Conservation (phyloP, 2,329 filamentous ascomycete genomes). For the Aspergillus thermomutatus region DNA sequence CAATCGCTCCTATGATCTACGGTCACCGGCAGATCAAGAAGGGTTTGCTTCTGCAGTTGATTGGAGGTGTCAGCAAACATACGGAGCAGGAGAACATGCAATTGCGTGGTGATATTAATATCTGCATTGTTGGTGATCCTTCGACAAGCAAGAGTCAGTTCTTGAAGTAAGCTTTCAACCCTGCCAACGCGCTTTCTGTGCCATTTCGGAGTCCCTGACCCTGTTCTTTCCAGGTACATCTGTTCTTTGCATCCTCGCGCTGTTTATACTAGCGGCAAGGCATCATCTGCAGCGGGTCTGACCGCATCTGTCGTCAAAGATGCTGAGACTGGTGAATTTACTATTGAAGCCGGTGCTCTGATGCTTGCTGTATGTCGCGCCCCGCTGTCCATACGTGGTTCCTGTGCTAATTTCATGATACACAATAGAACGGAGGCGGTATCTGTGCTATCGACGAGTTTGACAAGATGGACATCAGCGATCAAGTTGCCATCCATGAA, state of each 20-base stretch:
- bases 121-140: constrained; percentile 95
- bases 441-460: constrained; percentile 99
- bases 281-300: constrained; percentile 93
- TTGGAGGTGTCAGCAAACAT: constrained; percentile 90
- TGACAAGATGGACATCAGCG: constrained; percentile 97
- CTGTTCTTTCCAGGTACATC: constrained; percentile 59
- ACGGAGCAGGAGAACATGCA: constrained; percentile 88
- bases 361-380: constrained; percentile 71
- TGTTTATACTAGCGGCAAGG: constrained; percentile 96
- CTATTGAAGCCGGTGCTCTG: constrained; percentile 94
- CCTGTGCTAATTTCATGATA: constrained; percentile 7
- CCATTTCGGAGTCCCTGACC: neutral
- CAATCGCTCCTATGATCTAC: constrained; percentile 93
- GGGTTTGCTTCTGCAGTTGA: constrained; percentile 85
- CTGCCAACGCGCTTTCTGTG: neutral
- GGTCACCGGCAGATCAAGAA: constrained; percentile 98
- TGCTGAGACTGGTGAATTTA: constrained; percentile 97
- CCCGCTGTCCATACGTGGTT: neutral
- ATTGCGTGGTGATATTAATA: constrained; percentile 95
- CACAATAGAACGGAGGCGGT: constrained; percentile 65
- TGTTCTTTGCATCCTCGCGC: constrained; percentile 95
- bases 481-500: constrained; percentile 99
- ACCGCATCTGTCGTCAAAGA: constrained; percentile 97
- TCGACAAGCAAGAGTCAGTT: constrained; percentile 98
- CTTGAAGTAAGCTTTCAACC: constrained; percentile 59